Conservation (phyloP, 331 rosid genomes). For the Acacia pycnantha region DNA sequence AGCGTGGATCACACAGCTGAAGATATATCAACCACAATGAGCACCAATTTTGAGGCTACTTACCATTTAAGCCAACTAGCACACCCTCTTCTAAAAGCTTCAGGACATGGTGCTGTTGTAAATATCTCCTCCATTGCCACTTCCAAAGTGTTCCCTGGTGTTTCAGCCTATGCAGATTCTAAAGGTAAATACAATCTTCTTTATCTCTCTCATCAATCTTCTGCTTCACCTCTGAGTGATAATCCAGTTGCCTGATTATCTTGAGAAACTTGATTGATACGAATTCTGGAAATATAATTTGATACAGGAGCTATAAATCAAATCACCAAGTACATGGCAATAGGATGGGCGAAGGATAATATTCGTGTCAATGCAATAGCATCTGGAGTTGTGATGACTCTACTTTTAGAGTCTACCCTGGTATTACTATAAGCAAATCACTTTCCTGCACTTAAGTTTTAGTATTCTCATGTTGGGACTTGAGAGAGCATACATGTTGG, state of each 20-base stretch:
- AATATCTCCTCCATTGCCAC: conserved; percentile 49
- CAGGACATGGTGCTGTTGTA: conserved; percentile 53
- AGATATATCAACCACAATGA: conserved; percentile 39
- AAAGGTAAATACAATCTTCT: conserved; percentile 39
- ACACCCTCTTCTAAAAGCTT: conserved; percentile 62
- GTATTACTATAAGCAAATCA: background rate
- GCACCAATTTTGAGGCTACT: conserved; percentile 50
- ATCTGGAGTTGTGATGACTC: conserved; percentile 58
- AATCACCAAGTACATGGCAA: conserved; percentile 56
- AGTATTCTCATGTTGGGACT: background rate
- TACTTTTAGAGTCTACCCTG: background rate
- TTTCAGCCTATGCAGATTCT: conserved; percentile 50
- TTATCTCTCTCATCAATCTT: background rate
- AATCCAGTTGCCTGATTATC: background rate
- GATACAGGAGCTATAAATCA: conserved; percentile 69
- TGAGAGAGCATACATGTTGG: background rate
- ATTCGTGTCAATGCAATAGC: conserved; percentile 40
- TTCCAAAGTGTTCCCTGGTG: conserved; percentile 19
- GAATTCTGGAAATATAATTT: background rate
- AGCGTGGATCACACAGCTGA: conserved; percentile 21
- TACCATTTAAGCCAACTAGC: conserved; percentile 63
- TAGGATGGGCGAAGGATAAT: conserved; percentile 53
- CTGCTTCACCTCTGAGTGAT: background rate
- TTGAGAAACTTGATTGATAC: background rate
- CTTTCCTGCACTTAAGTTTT: background rate